These are phyloP conservation scores for Hondaea fermentalgiana DNA, from an alignment of 108 stramenopile species.

Conservation along the genomic window DNA sequence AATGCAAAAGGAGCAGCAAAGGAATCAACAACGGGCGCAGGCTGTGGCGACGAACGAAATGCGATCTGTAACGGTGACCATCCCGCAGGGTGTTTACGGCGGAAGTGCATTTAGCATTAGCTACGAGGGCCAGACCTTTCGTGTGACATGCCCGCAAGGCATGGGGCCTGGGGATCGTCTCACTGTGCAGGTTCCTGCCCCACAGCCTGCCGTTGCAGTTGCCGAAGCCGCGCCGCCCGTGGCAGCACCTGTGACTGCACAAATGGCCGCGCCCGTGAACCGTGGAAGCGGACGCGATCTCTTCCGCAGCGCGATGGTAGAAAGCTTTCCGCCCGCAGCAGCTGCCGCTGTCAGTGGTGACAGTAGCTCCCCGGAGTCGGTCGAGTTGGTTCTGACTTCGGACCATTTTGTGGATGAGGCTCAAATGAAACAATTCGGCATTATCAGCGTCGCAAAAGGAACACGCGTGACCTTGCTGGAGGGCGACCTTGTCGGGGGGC, in stretches of 20 bases:
- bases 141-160: not conserved
- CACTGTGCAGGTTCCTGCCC: not conserved
- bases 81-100: not conserved
- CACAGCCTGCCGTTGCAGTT: not conserved
- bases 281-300: not conserved
- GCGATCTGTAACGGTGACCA: not conserved
- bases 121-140: not conserved
- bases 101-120: not conserved
- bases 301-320: not conserved
- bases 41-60: not conserved
- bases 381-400: not conserved
- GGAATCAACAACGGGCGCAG: not conserved
- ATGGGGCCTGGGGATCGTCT: not conserved
- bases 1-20: not conserved
- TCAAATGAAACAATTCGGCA: not conserved
- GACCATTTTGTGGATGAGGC: not conserved
- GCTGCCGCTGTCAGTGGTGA: too few species aligned
- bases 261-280: not conserved
- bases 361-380: not conserved
- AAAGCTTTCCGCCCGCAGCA: not conserved
- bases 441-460: not conserved
- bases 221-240: not conserved
- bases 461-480: not conserved
- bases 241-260: not conserved
- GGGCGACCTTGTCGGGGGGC: not conserved